Percentiles rank a stretch among this genome's conserved stretches.
Evolutionary conservation across 306 rosid species (phyloP).

Genomic region (Comarum palustre): DNA sequence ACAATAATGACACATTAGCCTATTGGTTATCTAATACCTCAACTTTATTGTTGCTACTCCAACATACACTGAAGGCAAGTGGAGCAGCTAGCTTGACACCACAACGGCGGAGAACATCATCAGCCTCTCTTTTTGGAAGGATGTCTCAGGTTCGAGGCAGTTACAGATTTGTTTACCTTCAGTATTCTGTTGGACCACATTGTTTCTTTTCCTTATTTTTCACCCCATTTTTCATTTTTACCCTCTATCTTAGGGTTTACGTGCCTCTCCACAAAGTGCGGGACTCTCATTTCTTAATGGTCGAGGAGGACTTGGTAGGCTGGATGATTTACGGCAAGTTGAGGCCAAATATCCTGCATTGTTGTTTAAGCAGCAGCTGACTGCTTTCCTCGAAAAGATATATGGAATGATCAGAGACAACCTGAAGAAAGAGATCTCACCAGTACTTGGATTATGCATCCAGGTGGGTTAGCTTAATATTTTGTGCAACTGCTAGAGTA

Average conservation of each 20-base stretch:
- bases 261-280: slow-evolving; percentile 92
- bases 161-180: not conserved
- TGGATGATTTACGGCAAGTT: slow-evolving; percentile 94
- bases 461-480: slow-evolving; percentile 52
- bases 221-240: slow-evolving; percentile 15
- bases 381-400: slow-evolving; percentile 97
- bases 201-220: slow-evolving; percentile 24
- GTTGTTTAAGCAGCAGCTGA: slow-evolving; percentile 96
- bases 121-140: slow-evolving; percentile 96
- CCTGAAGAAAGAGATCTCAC: slow-evolving; percentile 95
- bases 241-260: slow-evolving; percentile 61
- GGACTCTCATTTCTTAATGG: slow-evolving; percentile 88
- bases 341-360: slow-evolving; percentile 99
- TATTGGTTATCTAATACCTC: slow-evolving; percentile 99
- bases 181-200: slow-evolving; percentile 1
- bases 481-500: not conserved
- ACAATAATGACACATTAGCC: slow-evolving; percentile 77
- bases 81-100: slow-evolving; percentile 99
- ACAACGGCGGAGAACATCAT: slow-evolving; percentile 85
- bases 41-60: slow-evolving; percentile 86
- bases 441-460: slow-evolving; percentile 90
- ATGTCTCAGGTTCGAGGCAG: slow-evolving; percentile 85
- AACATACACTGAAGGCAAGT: slow-evolving; percentile 97
- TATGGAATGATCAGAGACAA: slow-evolving; percentile 98
- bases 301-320: slow-evolving; percentile 81